Evolutionary conservation across 306 rosid species (phyloP).

Genomic region (Elaeagnus macrophylla): DNA sequence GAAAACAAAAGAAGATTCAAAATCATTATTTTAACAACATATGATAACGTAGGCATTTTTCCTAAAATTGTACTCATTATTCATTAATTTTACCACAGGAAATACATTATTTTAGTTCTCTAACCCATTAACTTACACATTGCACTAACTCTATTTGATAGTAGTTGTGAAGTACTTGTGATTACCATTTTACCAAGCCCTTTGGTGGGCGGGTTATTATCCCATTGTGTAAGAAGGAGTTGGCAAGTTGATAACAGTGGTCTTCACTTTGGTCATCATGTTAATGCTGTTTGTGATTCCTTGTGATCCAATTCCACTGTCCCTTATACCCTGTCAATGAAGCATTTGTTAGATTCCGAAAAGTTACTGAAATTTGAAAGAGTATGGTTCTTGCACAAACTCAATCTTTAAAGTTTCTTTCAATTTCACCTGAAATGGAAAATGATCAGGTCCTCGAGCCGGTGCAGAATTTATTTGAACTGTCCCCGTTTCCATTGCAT

Average conservation of each 20-base stretch:
- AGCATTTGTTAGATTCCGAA: not conserved
- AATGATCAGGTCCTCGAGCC: constrained; percentile 97
- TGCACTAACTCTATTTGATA: no score
- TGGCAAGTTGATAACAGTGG: constrained; percentile 81
- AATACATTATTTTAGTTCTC: no score
- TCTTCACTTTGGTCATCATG: constrained; percentile 97
- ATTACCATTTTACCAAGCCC: no score
- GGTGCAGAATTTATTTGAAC: constrained; percentile 98
- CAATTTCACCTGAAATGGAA: constrained; percentile 79
- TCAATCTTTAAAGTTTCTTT: not conserved
- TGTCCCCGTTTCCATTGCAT: constrained; percentile 96
- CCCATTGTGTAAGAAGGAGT: constrained; percentile 94
- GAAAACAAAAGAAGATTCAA: no score
- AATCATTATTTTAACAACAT: no score
- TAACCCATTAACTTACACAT: no score
- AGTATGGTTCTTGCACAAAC: not conserved
- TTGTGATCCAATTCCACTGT: constrained; percentile 98
- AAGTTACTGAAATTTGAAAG: not conserved
- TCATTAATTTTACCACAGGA: no score
- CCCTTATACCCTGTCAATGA: constrained; percentile 69
- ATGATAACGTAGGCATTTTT: no score
- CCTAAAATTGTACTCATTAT: no score
- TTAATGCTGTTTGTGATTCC: constrained; percentile 93
- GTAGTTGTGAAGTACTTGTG: no score
- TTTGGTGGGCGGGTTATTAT: no score